Evolutionary conservation across 192 early-diverging fungal species (phyloP), one percentile per base, ranked within the genome.

Genomic region (Umbelopsis isabellina): DNA sequence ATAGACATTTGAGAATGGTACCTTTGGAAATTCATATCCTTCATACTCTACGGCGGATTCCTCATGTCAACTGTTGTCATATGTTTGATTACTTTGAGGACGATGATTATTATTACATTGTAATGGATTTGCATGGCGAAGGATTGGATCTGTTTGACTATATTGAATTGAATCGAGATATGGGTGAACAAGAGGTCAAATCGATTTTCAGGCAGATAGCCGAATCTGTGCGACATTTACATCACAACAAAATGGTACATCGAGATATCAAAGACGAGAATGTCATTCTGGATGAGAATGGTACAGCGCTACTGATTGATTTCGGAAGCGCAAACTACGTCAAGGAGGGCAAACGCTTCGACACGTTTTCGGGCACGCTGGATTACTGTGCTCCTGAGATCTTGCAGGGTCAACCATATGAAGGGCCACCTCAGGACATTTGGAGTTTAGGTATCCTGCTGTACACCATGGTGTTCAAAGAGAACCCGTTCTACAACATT

Each of bases 261-360:
- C 79, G 95, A 37, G 88, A 95, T 76, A 93, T 95, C 74, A 97
- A 97, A 73, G 88, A 94, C 11, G 94, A 95, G 73, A 97, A 97
- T 70, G 79, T 97, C 11, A 76, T 94, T 53, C 75, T 95, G 9
- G 80, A 85, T 70, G 81, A 87, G 21, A 55, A 67, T 1, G 91
- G 89, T 0, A 71, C 78, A 6, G 83, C 91, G 35, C 87, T 91
- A 69, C 69, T 95, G 52, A 94, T 94, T 49, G 94, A 95, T 72
- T 95, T 95, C 75, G 94, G 94, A 0, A 70, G 94, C 49, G 86
- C 92, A 12, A 91, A 91, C 55, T 85, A 93, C 55, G 91, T 85
- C 55, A 80, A 87, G 53, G 79, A 82, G 6, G 77, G 79, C 10
- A 75, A 70, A 55, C 78, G 81, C 27, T 83, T 94, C 70, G 79